Evolutionary conservation across 306 rosid species (phyloP), one percentile per base, ranked within the genome.

Genomic region (Fragaria iinumae): DNA sequence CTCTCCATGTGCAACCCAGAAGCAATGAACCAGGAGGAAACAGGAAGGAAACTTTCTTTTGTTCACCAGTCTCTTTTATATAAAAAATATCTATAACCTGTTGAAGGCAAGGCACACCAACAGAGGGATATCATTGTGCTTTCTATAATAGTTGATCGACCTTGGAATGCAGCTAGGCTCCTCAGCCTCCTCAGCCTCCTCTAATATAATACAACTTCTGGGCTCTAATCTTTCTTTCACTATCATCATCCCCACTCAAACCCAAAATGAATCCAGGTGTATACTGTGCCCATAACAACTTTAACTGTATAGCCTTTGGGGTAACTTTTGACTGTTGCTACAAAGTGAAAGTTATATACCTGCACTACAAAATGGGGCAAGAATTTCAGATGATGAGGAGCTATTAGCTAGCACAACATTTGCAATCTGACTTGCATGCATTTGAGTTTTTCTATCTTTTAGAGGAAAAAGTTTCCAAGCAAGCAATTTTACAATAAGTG

Each of bases 101-200:
- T 4, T 38, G 21, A 12, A 62, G 67, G 63, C 63, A 62, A 34
- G 13, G 60, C 78, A 74, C 78, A 44, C 5, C 78, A 27, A 74
- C 21, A 18, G 59, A 60, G 70, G 70, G 47, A 74, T 62, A 74
- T 74, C 21, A 62, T 74, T 57, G 39, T 45, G 78, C 6, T 47
- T 45, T 45, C n/a, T 38, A 2, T 39, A 21, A 25, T 10, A 27
- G 45, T 44, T 73, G 43, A 43, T 45, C 73, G 45, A 43, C 73
- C 36, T 25, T 45, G 73, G 39, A 44, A 69, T 69, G 73, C 55
- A 69, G 36, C 25, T 62, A 62, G 67, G n/a, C 57, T 50, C 56
- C 21, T 29, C 9, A 55, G 11, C 4, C 57, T 50, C 56, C 21
- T 29, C 9, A 55, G 11, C 4, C 44, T 32, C 23, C 47, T 66